Base-by-base conservation (phyloP, 345 rosid species). In the Ailanthus altissimus region DNA sequence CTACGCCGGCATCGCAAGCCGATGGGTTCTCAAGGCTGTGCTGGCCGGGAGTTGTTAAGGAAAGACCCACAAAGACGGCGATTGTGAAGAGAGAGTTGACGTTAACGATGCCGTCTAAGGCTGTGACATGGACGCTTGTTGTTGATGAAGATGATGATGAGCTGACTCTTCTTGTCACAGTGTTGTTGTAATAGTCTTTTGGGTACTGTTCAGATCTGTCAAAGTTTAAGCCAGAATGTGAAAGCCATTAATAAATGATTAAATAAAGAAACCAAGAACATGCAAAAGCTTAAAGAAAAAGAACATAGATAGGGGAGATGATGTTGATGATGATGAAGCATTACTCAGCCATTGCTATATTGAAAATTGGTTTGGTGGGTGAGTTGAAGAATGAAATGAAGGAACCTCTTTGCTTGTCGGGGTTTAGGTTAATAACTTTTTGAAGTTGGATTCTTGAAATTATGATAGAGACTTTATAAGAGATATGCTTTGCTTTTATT, bases 81-180 rank as follows among this genome's bases (percentile, higher is more conserved):
- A 93, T 88, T 46, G 98, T 92, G 89, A 93, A 95, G 79, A 95
- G 97, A 7, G 98, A 95, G 89, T 95, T 93, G 2, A 93, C 99
- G 83, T 95, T 95, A 53, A 95, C 99, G 10, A 95, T 89, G 21
- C 98, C 99, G 60, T 95, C 98, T 14, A 95, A 91, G 50, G 99
- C 99, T 7, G 94, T 95, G 63, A 93, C 98, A 77, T 95, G 99
- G 74, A 93, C 90, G 80, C 98, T 94, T 32, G 97, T 94, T 4
- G 95, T 89, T 9, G 93, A 76, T 20, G 72, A 14, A 16, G 89
- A 76, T 47, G 83, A 81, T 5, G 79, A 42, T 2, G 85, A 66
- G 72, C 77, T 20, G 9, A 12, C 58, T 58, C 84, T 84, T 72
- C 84, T 64, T 5, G 77, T 72, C 73, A 32, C 38, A 32, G 66